A percentile compares a stretch with the other conserved stretches of the same genome.
phyloP scores from a whole-genome alignment of 1,284 basidiomycete genomes.

The Polyporus tsugae region DNA sequence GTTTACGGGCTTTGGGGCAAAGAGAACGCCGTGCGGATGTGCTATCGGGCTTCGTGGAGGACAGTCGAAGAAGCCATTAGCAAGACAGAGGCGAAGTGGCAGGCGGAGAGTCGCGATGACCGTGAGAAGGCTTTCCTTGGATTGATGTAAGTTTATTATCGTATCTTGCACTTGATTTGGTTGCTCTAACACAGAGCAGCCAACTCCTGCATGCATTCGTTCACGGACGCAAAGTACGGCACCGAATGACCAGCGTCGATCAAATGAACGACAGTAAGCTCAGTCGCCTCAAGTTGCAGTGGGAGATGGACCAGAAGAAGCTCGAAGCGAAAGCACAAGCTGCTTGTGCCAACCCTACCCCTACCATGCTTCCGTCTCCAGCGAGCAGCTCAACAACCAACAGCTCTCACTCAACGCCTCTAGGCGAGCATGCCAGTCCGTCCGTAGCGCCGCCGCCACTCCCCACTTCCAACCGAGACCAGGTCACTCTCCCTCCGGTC shows the following conservation, averaged over 20 bases:
- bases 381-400: slow-evolving; percentile 68
- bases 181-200: slow-evolving; percentile 50
- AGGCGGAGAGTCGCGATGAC: slow-evolving; percentile 66
- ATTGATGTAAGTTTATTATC: slow-evolving; percentile 67
- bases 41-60: slow-evolving; percentile 65
- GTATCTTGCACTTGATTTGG: slow-evolving; percentile 42
- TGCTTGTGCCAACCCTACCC: slow-evolving; percentile 41
- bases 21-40: slow-evolving; percentile 61
- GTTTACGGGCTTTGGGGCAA: slow-evolving; percentile 77
- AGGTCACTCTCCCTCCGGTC: slow-evolving; percentile 25
- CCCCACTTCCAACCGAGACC: slow-evolving; percentile 16
- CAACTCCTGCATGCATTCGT: slow-evolving; percentile 80
- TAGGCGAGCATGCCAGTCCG: slow-evolving; percentile 41
- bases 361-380: slow-evolving; percentile 79
- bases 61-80: slow-evolving; percentile 68
- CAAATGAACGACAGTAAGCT: slow-evolving; percentile 44
- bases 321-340: slow-evolving; percentile 20
- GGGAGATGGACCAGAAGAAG: slow-evolving; percentile 23
- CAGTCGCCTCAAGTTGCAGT: slow-evolving; percentile 22
- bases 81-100: slow-evolving; percentile 77
- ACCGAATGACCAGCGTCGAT: slow-evolving; percentile 54
- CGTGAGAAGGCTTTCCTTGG: slow-evolving; percentile 78
- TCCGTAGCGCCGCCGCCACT: background rate
- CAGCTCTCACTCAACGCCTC: slow-evolving; percentile 80
- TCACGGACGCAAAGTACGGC: slow-evolving; percentile 63